Base-by-base conservation (phyloP, 164 flowering plant genomes). In the Paratinospora sagittata region DNA sequence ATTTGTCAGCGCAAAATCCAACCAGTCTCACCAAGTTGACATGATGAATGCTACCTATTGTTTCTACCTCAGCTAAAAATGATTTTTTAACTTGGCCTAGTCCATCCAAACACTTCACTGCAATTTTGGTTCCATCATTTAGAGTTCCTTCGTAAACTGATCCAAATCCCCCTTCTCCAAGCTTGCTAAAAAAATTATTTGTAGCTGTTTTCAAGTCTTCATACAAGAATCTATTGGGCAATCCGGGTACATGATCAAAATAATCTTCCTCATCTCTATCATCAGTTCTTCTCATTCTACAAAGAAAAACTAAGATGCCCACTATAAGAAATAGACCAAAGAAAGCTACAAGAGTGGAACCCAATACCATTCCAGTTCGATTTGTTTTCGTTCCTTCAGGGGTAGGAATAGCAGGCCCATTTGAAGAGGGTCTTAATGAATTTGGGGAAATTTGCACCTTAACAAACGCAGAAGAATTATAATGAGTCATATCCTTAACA, bases 61-160 rank as follows among this genome's bases (percentile, higher is more conserved):
- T 58, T 58, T 58, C 30, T 3, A 58, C 26, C 63, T 58, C 63
- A 5, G 82, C 77, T 8, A 65, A 27, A 41, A 81, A 81, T 30
- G 74, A 77, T 27, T 69, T 74, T 45, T 47, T 72, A 11, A 79
- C 81, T 62, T 78, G 81, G 0, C 79, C 77, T 7, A 65, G 57
- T 10, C 69, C 66, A 2, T 73, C 76, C 60, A 81, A 55, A 21
- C 70, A 45, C 70, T 81, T 81, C 65, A 81, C 80, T 17, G 82
- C 82, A 62, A 79, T 65, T 3, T 26, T n/a, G 5, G 73, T 72
- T 2, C 79, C 79, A 27, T 81, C 73, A 1, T 36, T 27, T 5
- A 81, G 75, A 1, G 49, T 52, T 21, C 81, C 83, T 55, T 70
- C 55, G 47, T 73, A 78, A 2, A 78, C 81, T 0, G 71, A 21